Evolutionary conservation across 1,139 yeast genomes (phyloP).

Genomic region (Taiozyma sp.): DNA sequence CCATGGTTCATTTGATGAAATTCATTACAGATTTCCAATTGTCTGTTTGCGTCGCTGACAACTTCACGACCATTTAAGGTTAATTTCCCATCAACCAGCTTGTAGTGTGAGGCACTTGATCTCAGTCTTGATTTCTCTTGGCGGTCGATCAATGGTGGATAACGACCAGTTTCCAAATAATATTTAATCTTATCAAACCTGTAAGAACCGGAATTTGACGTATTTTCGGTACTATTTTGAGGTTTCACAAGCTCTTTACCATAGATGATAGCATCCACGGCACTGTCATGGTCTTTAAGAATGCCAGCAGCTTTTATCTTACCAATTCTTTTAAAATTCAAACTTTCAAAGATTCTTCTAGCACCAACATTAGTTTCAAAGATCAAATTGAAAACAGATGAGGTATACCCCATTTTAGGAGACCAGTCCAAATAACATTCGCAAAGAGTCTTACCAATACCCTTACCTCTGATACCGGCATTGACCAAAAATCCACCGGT

Average conservation of each 20-base stretch:
- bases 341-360: conserved; percentile 71
- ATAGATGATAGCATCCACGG: conserved; percentile 79
- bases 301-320: conserved; percentile 81
- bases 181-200: conserved; percentile 74
- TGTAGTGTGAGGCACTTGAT: conserved; percentile 77
- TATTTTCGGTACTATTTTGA: conserved; percentile 4
- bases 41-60: conserved; percentile 68
- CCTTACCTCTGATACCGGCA: conserved; percentile 90
- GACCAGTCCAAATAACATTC: conserved; percentile 92
- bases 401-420: conserved; percentile 80
- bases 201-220: conserved; percentile 17
- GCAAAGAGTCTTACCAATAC: conserved; percentile 81
- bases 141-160: conserved; percentile 79
- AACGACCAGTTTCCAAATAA: conserved; percentile 79
- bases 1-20: conserved; percentile 68
- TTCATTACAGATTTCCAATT: conserved; percentile 69
- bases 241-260: conserved; percentile 44
- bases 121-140: conserved; percentile 83
- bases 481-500: conserved; percentile 87
- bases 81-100: conserved; percentile 64
- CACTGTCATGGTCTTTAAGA: conserved; percentile 74
- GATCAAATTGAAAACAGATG: conserved; percentile 78
- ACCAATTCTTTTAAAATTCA: conserved; percentile 75
- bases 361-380: conserved; percentile 88
- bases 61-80: conserved; percentile 81